Evolutionary conservation across 768 basidiomycete species (phyloP).

Genomic region (Boletellus ananiceps): DNA sequence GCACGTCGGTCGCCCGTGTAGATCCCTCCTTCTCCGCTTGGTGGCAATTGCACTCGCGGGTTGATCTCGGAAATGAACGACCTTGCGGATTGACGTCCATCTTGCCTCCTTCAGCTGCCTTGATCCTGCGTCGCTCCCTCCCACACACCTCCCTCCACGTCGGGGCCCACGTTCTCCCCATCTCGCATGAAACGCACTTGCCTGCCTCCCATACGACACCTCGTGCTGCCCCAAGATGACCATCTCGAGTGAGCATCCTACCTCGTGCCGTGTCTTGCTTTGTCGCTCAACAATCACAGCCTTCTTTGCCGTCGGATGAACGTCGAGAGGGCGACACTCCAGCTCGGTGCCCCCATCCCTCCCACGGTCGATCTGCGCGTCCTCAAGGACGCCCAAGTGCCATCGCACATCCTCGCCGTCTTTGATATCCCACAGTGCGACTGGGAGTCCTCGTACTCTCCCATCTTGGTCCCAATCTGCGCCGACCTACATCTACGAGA

Average conservation of each 20-base stretch:
- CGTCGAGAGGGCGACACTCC: slow-evolving; percentile 25
- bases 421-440: slow-evolving; percentile 30
- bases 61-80: slow-evolving; percentile 16
- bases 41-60: not conserved
- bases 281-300: slow-evolving; percentile 18
- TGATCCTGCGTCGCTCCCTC: slow-evolving; percentile 7
- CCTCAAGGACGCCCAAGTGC: slow-evolving; percentile 41
- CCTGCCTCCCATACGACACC: slow-evolving; percentile 23
- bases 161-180: slow-evolving; percentile 16
- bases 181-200: slow-evolving; percentile 18
- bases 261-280: not conserved
- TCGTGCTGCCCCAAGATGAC: slow-evolving; percentile 17
- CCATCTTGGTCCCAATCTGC: slow-evolving; percentile 52
- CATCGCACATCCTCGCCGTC: slow-evolving; percentile 56
- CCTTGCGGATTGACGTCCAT: slow-evolving; percentile 16
- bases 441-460: slow-evolving; percentile 30
- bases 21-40: slow-evolving; percentile 5
- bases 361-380: slow-evolving; percentile 46
- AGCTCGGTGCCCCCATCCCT: slow-evolving; percentile 32
- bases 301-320: slow-evolving; percentile 32
- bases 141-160: slow-evolving; percentile 8
- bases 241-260: slow-evolving; percentile 26
- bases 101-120: slow-evolving; percentile 12
- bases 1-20: slow-evolving; percentile 13
- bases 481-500: slow-evolving; percentile 40